Base-by-base conservation (phyloP, 805 yeast species). In the Scheffersomyces amazonensis region DNA sequence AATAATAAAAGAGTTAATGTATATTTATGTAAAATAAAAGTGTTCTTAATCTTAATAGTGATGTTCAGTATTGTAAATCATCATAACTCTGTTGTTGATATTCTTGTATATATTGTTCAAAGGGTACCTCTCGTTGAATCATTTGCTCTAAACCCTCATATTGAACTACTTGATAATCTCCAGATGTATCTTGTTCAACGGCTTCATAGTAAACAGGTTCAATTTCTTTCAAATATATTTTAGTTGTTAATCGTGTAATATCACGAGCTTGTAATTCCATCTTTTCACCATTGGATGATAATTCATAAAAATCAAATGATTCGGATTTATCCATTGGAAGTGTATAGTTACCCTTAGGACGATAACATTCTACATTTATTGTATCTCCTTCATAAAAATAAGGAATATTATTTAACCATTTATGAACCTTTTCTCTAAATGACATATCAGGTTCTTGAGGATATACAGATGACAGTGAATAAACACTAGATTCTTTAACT, bases 391-490 rank as follows among this genome's bases (percentile, higher is more conserved):
- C 51, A 15, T 56, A 52, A 35, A 60, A 67, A 10, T 19, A 24
- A 1, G 90, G 90, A 3, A 85, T 71, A 20, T 69, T 66, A 3
- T 63, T 61, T 24, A 85, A 72, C 93, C 93, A 85, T 5, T 56
- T 61, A 27, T 67, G 66, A 1, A 85, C 85, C 49, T 84, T 85
- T 49, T 85, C 91, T 34, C 60, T 64, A 44, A 71, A 75, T 1
- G 79, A 70, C 89, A 85, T 83, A 54, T 78, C 80, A 2, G 80
- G 78, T 21, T 60, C 59, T 50, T 87, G 67, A 10, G 91, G 91
- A 41, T 82, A 73, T 52, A 84, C 83, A 11, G 52, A 50, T 8
- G 18, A 12, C 1, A 62, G 43, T 7, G n/a, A n/a, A n/a, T n/a
- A n/a, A n/a, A n/a, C n/a, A n/a, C n/a, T n/a, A n/a, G n/a, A n/a